Evolutionary conservation across 2,329 filamentous ascomycete genomes (phyloP), one percentile per base, ranked within the genome.

Genomic region (Nemania sp.): DNA sequence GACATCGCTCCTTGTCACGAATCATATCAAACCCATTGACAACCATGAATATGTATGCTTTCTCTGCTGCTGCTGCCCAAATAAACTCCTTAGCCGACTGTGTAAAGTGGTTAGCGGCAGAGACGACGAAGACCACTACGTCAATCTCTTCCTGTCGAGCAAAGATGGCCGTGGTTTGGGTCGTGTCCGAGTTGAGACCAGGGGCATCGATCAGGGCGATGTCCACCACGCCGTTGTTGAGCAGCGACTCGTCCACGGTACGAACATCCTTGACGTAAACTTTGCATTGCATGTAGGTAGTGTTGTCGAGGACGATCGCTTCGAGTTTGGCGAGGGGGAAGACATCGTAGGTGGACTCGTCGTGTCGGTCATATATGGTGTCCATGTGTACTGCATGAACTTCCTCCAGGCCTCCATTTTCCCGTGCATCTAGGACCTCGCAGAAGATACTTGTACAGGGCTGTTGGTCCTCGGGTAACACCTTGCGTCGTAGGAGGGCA

Each of bases 401-500:
- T 75, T 99, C 95, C 75, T 99, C 95, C 1, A 97, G 75, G 2
- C 92, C 91, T 32, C 87, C 88, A 71, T 99, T 99, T 73, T 97
- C 92, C 66, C 91, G 87, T 5, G 91, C 90, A 76, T 99, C 93
- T 59, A 99, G 77, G 2, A 99, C 95, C 74, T 99, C 95, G 74
- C 95, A 99, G 78, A 99, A 99, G 59, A 99, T 97, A 76, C 92
- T 95, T 1, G 95, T 99, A 76, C 95, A 99, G 1, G 95, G 95
- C 73, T 98, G 95, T 75, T 99, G 94, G 70, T 99, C 95, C 76
- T 98, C 95, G 0, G 95, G 95, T 3, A 99, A 78, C 29, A 99
- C 86, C 76, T 98, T 98, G 64, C 93, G 87, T 62, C 95, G 89
- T 42, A 99, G 78, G 2, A 99, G 80, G n/a, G 95, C 95, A 76